Evolutionary conservation across 768 basidiomycete species (phyloP), one percentile per base, ranked within the genome.

Genomic region (Suillus discolor): DNA sequence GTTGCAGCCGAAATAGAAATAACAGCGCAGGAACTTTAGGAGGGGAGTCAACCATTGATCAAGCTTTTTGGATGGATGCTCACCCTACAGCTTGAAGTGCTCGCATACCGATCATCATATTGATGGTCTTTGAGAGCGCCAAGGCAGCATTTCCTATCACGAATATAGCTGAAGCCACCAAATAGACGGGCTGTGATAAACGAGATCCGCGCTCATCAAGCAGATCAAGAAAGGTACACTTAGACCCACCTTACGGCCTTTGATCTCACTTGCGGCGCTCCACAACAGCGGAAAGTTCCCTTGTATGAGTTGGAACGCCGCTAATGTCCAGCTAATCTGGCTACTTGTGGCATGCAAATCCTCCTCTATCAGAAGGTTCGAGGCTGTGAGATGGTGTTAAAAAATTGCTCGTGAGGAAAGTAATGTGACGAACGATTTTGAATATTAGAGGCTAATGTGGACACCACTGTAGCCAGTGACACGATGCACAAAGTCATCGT

Each of bases 1-100:
- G 91, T 90, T 16, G 89, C 91, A 0, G 90, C 90, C 6, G 92
- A 93, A 62, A 93, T 87, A 0, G 88, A 74, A 47, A 90, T 82
- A 9, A 89, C 87, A 12, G 89, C 88, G 57, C 87, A 85, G 5
- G 87, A 88, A 44, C 87, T 89, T 64, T 64, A 25, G 45, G 9
- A 71, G 7, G 25, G 7, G 15, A 68, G 63, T 68, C 47, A 70
- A 59, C 31, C 38, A 57, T 23, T 59, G 61, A 34, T 47, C 3
- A 41, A 57, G 12, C 25, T n/a, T 47, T 20, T 65, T 59, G 5
- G 42, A 65, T 18, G 12, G 57, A 62, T 16, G 69, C 81, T 64
- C 69, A 87, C 86, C 91, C 90, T 60, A 83, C 75, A 34, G 87
- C 89, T 77, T 92, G 89, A 20, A 91, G 68, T 57, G 82, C 79